phyloP scores from a whole-genome alignment of 768 basidiomycete species.

The Phlebiopsis gigantea region DNA sequence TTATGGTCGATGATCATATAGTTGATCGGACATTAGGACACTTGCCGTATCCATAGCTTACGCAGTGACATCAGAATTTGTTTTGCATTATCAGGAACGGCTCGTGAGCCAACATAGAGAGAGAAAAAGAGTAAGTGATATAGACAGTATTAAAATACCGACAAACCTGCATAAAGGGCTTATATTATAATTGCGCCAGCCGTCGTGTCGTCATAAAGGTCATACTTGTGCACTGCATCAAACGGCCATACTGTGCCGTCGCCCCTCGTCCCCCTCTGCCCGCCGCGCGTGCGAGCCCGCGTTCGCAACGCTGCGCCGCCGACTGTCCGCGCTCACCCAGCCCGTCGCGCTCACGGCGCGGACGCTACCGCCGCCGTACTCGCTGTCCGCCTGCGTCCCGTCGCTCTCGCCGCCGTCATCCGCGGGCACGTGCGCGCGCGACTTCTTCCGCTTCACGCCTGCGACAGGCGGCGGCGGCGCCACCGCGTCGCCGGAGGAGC shows the following conservation, averaged over 20 bases:
- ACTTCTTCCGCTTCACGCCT: conserved; percentile 47
- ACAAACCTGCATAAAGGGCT: neutral
- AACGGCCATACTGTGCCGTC: conserved; percentile 65
- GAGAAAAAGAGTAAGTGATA: neutral
- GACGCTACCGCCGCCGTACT: conserved; percentile 35
- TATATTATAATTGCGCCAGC: neutral
- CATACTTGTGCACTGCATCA: conserved; percentile 21
- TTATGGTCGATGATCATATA: no score
- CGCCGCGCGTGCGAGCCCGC: conserved; percentile 21
- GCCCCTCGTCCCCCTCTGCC: conserved; percentile 43
- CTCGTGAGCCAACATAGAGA: neutral
- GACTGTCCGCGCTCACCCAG: conserved; percentile 55
- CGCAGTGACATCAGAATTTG: neutral
- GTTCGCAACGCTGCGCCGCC: conserved; percentile 38
- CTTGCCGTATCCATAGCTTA: neutral
- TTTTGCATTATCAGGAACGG: neutral
- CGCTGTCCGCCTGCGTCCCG: conserved; percentile 67
- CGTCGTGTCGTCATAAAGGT: neutral
- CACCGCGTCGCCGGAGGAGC: conserved; percentile 16
- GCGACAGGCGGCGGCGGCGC: conserved; percentile 16
- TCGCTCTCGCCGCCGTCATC: conserved; percentile 60
- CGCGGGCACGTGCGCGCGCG: conserved; percentile 40
- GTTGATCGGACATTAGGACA: neutral
- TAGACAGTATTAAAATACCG: conserved; percentile 8
- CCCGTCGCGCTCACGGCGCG: conserved; percentile 18